Base-by-base conservation (phyloP, 805 yeast genomes). In the Ogataea ramenticola region DNA sequence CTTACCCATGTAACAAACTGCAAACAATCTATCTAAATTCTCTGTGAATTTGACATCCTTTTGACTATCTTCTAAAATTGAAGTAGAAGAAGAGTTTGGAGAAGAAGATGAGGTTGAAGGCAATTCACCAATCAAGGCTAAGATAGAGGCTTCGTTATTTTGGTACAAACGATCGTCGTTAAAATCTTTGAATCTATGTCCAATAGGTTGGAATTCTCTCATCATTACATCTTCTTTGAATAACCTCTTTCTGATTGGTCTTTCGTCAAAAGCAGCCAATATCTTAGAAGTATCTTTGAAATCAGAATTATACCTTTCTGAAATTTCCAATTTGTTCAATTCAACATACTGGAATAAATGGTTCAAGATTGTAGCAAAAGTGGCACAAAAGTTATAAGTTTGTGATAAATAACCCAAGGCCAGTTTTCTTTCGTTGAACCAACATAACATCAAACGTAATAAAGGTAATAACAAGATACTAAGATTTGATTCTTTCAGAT, bases 211-310 rank as follows among this genome's bases (percentile, higher is more conserved):
- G 53, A 79, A 82, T 48, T 81, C 89, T 46, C 75, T 77, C 49
- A 79, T 64, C 20, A 68, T 61, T 14, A 82, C 77, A 62, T 84
- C 93, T 54, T 85, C 91, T 38, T 67, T 61, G 55, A 82, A 83
- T 43, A 73, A 74, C 44, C 78, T 74, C 2, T 58, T 53, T 58
- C 91, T 69, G 8, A 56, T 49, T 15, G 84, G 83, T 41, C 68
- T 45, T 38, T 44, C 6, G 39, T 44, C 38, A 41, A 53, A 43
- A 8, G 27, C 27, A 24, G 27, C 6, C 27, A 24, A 24, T 6
- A 24, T 6, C 10, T 24, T 24, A 7, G 6, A 6, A 10, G 27
- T 7, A 10, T 24, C 10, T 24, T 24, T 24, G 27, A 17, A n/a
- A 8, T 34, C 46, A n/a, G 32, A 36, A 34, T 34, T 37, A 38